These are phyloP conservation scores for Pyrus betulifolia DNA, from an alignment of 306 rosid genomes.

Conservation along the genomic window DNA sequence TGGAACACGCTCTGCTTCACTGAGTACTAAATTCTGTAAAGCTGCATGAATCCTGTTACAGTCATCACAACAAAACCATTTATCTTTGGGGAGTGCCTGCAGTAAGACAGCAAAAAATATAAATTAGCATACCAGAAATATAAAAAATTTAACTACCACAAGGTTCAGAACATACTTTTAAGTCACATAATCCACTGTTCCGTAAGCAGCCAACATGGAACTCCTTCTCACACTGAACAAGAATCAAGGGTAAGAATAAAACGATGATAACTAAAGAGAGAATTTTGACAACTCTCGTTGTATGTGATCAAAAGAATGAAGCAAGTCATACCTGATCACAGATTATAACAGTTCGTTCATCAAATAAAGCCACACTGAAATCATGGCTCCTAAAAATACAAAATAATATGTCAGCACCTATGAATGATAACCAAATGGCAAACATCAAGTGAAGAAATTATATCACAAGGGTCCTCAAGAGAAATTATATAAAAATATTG, in stretches of 20 bases:
- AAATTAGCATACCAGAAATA: conserved; percentile 17
- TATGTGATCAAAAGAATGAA: not conserved
- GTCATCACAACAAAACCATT: conserved; percentile 95
- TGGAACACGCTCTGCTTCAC: conserved; percentile 64
- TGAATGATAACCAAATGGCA: not conserved
- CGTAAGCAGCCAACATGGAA: conserved; percentile 96
- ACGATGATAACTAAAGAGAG: not conserved
- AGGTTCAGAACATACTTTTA: conserved; percentile 51
- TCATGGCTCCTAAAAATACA: conserved; percentile 59
- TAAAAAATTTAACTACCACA: conserved; percentile 5
- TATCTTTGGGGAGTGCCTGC: conserved; percentile 95
- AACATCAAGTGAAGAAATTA: not conserved
- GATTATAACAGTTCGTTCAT: conserved; percentile 84
- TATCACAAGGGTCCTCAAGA: not conserved
- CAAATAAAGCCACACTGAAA: conserved; percentile 84
- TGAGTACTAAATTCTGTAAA: conserved; percentile 54
- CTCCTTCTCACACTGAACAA: conserved; percentile 91
- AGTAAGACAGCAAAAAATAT: not conserved
- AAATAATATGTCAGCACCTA: not conserved
- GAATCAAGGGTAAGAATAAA: conserved; percentile 15
- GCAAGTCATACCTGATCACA: conserved; percentile 81
- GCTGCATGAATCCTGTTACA: conserved; percentile 71
- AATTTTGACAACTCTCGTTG: not conserved
- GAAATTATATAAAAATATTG: not conserved
- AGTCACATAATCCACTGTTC: conserved; percentile 65